Evolutionary conservation across 2,329 filamentous ascomycete genomes (phyloP).

Genomic region (Tolypocladium capitatum): DNA sequence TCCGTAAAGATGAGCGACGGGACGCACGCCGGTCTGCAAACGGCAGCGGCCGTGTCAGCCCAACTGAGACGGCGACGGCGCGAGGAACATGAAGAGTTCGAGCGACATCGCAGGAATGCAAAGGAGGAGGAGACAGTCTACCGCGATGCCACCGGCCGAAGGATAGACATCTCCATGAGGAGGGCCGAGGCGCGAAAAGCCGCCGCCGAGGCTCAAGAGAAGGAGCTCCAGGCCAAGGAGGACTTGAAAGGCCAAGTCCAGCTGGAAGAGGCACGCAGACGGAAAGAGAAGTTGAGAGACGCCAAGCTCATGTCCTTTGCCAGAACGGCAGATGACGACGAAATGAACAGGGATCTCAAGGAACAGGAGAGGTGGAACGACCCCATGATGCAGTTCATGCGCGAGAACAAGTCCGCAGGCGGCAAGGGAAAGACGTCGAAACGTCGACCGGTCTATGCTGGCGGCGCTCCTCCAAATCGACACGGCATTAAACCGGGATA

Average conservation of each 20-base stretch:
- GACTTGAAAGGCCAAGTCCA: conserved; percentile 79
- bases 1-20: conserved; percentile 71
- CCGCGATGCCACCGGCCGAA: conserved; percentile 84
- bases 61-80: conserved; percentile 53
- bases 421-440: conserved; percentile 20
- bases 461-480: conserved; percentile 73
- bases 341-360: conserved; percentile 74
- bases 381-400: conserved; percentile 71
- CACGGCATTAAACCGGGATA: conserved; percentile 90
- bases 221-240: conserved; percentile 53
- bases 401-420: conserved; percentile 27
- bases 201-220: conserved; percentile 55
- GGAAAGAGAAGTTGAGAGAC: conserved; percentile 59
- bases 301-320: conserved; percentile 74
- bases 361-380: conserved; percentile 79
- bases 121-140: conserved; percentile 74
- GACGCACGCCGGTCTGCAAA: conserved; percentile 76
- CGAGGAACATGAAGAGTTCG: conserved; percentile 44
- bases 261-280: conserved; percentile 47
- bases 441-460: conserved; percentile 58
- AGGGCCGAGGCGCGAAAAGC: conserved; percentile 67
- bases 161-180: conserved; percentile 86
- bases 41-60: conserved; percentile 61
- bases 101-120: conserved; percentile 25
- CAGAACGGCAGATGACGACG: conserved; percentile 67